Evolutionary conservation across 805 yeast genomes (phyloP), one percentile per base, ranked within the genome.

Genomic region (Candida namnaoensis): DNA sequence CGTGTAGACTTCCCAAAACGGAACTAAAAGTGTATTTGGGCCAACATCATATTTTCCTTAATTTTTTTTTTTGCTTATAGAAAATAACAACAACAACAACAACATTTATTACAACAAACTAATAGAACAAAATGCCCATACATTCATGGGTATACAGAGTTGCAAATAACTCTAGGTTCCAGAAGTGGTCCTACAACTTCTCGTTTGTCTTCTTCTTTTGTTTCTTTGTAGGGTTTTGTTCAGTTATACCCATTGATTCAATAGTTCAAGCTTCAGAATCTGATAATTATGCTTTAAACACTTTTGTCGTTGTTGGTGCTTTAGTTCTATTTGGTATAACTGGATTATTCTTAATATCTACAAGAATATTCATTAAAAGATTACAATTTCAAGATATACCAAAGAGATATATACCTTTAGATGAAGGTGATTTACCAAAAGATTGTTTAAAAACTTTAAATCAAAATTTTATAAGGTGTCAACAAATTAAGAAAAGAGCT

Each of bases 231-330:
- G 86, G 80, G 0, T 74, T 88, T 42, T 66, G 80, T 26, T 66
- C 85, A 2, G 84, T 83, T 8, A 66, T 91, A 1, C 95, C 95
- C 0, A 74, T 88, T 13, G 97, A 91, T 60, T 78, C 88, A 28
- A 78, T 88, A 45, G 69, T 70, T 1, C 80, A 74, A 52, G 74
- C 80, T 6, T 66, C 74, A 1, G 74, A 76, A 49, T 69, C 82
- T 3, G 66, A 66, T 11, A 74, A 76, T 45, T 76, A 84, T 50
- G 93, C 86, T 1, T 66, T 86, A 57, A 87, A 88, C 56, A 76
- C 91, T 4, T 81, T 90, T 47, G 86, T 90, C 44, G 86, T 88
- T 19, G 77, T 85, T 7, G 74, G 79, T 37, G 87, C 83, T 7
- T 70, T 85, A 51, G 86, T 79, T 3, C 61, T 77, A 1, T 78